A percentile compares a stretch with the other conserved stretches of the same genome.
Conservation (phyloP, 305 asterid species). For the Rubia balearica region DNA sequence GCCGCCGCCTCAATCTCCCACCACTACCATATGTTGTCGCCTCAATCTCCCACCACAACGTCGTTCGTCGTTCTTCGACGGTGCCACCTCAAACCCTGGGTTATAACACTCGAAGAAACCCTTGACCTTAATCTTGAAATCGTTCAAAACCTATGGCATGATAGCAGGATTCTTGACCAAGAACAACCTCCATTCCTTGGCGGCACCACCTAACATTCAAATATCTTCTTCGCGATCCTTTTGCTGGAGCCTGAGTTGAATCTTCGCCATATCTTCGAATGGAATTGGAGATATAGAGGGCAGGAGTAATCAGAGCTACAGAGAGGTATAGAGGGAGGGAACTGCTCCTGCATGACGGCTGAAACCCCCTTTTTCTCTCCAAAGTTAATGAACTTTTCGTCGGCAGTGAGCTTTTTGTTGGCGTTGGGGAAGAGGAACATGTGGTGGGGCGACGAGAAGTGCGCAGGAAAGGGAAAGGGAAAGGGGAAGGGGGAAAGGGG, state of each 20-base stretch:
- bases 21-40: too few relatives aligned
- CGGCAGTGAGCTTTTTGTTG: too few relatives aligned
- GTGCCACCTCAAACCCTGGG: too few relatives aligned
- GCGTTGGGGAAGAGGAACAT: too few relatives aligned
- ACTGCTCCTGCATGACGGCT: constrained; percentile 24
- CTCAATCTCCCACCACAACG: too few relatives aligned
- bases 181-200: constrained; percentile 36
- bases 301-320: background rate
- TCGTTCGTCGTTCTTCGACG: too few relatives aligned
- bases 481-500: too few relatives aligned
- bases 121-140: constrained; percentile 19
- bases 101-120: constrained; percentile 17
- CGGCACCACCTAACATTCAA: constrained; percentile 20
- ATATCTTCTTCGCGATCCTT: constrained; percentile 25
- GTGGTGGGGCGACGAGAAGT: too few relatives aligned
- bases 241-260: background rate
- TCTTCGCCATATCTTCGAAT: constrained; percentile 20
- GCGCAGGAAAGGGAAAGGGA: too few relatives aligned
- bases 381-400: too few relatives aligned
- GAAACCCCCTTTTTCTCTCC: background rate
- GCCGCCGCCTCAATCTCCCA: too few relatives aligned
- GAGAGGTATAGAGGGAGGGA: constrained; percentile 7
- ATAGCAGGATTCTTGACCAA: constrained; percentile 29
- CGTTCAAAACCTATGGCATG: constrained; percentile 15
- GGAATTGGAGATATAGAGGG: constrained; percentile 13